Evolutionary conservation across 2,329 filamentous ascomycete species (phyloP), one percentile per base, ranked within the genome.

Genomic region (Microdochium trichocladiopsis): DNA sequence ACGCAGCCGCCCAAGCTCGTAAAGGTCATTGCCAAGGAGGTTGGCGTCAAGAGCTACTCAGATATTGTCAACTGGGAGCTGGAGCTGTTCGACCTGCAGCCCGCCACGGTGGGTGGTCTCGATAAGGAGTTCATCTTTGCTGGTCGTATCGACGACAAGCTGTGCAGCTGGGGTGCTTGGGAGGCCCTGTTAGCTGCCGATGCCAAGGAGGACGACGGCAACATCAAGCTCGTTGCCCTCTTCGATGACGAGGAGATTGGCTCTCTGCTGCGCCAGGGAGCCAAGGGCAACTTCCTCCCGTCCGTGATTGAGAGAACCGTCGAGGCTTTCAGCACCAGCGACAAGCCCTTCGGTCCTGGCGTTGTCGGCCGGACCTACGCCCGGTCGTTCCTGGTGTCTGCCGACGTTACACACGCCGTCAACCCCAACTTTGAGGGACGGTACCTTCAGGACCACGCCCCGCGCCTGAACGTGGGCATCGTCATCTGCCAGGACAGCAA

Each of bases 241-340:
- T 97, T 97, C 64, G 94, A 97, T 65, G 88, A 96, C 63, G 94
- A 99, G 69, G 94, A 99, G 69, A 95, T 99, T 55, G 94, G 94
- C 55, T 95, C 88, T 24, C 77, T 90, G 9, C 82, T 96, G 50
- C 88, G 93, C 52, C 93, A 97, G 72, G 94, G 94, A 55, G 94
- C 94, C 5, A 80, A 82, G 51, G 86, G 89, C 52, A 97, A 96
- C 74, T 95, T 96, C 74, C 79, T 97, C 53, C 87, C 90, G 41
- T 78, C 80, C 36, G 81, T 87, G 23, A 80, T 97, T 53, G 89
- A 95, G 72, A 88, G 93, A 55, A 83, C 91, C 52, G 81, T 90
- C 51, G 90, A 95, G 67, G 76, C 75, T 3, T 71, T 84, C 50
- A 60, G 78, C 21, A 66, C 73, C 22, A 60, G 66, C 22, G 61